A percentile compares a stretch with the other conserved stretches of the same genome.
Conservation (phyloP, 345 rosid species). For the Salix purpurea region DNA sequence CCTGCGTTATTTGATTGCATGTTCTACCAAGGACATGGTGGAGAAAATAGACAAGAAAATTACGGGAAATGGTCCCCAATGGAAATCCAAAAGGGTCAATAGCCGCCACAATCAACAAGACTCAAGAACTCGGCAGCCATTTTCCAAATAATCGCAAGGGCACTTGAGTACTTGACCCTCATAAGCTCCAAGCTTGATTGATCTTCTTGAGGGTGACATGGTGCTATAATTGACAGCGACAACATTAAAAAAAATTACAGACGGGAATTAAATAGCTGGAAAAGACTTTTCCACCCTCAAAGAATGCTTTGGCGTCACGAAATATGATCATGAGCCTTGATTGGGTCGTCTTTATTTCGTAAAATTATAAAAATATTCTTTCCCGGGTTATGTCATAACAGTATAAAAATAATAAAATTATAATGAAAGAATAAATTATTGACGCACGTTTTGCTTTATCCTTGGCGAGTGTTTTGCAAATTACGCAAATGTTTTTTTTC, state of each 20-base stretch:
- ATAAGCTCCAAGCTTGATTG: not conserved
- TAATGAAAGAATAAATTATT: not conserved
- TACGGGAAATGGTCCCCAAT: not conserved
- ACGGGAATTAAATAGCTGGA: no score
- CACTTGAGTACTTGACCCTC: no score
- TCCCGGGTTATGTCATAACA: not conserved
- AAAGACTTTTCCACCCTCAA: not conserved
- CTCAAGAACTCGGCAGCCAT: constrained; percentile 10
- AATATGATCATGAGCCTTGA: constrained; percentile 5
- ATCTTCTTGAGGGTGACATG: no score
- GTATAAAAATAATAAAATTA: not conserved
- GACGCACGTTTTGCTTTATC: constrained; percentile 32
- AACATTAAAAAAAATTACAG: not conserved
- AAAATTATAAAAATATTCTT: not conserved
- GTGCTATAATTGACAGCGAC: not conserved
- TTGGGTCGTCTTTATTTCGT: not conserved
- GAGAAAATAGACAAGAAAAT: no score
- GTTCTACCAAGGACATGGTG: no score
- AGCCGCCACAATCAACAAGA: constrained; percentile 8
- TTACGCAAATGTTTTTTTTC: not conserved
- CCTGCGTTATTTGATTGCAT: no score
- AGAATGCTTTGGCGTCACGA: constrained; percentile 11
- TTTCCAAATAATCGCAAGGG: constrained; percentile 13
- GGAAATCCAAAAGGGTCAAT: not conserved
- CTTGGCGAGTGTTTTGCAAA: not conserved